Conservation (phyloP, 2,329 filamentous ascomycete genomes). For the Scedosporium apiospermum region DNA sequence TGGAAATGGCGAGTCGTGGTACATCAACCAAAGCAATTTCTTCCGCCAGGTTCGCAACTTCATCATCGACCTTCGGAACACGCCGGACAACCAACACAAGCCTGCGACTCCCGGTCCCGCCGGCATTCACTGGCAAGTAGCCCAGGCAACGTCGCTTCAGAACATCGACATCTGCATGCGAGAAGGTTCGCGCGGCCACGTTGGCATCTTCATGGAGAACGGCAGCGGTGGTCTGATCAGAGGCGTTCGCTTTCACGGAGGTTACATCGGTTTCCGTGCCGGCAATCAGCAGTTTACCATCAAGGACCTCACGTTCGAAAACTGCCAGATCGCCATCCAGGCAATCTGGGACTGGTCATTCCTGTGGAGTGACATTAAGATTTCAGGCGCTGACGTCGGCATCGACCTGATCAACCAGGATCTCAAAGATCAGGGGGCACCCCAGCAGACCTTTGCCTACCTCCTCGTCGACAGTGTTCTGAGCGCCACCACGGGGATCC, state of each 20-base stretch:
- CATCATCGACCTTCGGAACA: slow-evolving; percentile 41
- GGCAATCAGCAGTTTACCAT: slow-evolving; percentile 63
- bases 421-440: not conserved
- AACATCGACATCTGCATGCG: slow-evolving; percentile 40
- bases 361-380: not conserved
- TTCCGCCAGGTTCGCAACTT: slow-evolving; percentile 57
- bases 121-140: slow-evolving; percentile 56
- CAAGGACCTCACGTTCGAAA: slow-evolving; percentile 55
- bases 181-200: slow-evolving; percentile 8
- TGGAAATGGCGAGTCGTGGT: slow-evolving; percentile 22
- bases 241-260: slow-evolving; percentile 54
- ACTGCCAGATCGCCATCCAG: slow-evolving; percentile 54
- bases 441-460: not conserved
- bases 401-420: slow-evolving; percentile 9
- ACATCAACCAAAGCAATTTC: slow-evolving; percentile 45
- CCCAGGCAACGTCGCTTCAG: slow-evolving; percentile 44
- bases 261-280: slow-evolving; percentile 42
- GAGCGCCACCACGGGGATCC: not conserved
- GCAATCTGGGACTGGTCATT: slow-evolving; percentile 62
- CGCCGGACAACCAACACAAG: slow-evolving; percentile 16
- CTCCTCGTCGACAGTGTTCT: slow-evolving; percentile 6
- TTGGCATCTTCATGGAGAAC: slow-evolving; percentile 15
- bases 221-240: slow-evolving; percentile 33
- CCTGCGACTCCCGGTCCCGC: slow-evolving; percentile 13
- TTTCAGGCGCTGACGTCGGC: not conserved